Evolutionary conservation across 2,329 filamentous ascomycete species (phyloP), one percentile per base, ranked within the genome.

Genomic region (Sphaerulina populicola): DNA sequence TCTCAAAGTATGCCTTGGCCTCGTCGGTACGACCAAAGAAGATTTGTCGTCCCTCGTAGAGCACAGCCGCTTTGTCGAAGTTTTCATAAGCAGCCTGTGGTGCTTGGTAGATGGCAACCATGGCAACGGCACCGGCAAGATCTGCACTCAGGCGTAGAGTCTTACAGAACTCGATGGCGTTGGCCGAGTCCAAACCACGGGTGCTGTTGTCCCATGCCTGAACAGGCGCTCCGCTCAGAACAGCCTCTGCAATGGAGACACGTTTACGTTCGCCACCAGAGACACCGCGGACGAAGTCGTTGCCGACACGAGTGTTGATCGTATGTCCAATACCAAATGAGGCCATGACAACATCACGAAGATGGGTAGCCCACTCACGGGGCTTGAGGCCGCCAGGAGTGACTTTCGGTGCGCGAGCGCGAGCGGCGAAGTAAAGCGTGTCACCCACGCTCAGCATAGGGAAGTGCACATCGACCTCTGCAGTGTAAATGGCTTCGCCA

Each of bases 401-500:
- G 30, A 77, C 61, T 38, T 78, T 77, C 2, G 84, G 83, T 44
- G 83, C 78, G 50, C 84, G 77, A 5, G 86, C 84, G 14, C 79
- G 74, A 3, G 86, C 85, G 14, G 86, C 86, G 56, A 91, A 91
- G 49, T 80, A 83, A 42, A 91, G 75, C 1, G 87, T 93, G 61
- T 91, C 84, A 46, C 85, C 85, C 39, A 91, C 86, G 1, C 79
- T 82, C 61, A 93, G 70, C 70, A 83, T 79, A 10, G 86, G 85
- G 63, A 90, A 90, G 69, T 90, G 86, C 4, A 86, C 83, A 65
- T 94, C 88, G 33, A 87, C 83, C 67, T 93, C 87, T 53, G 86
- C 86, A 0, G 86, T 90, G 70, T 93, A 93, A 66, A 93, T 90
- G 55, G 86, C 86, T 69, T 94, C 88, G 58, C 88, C 88, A 27